A percentile compares a stretch with the other conserved stretches of the same genome.
Conservation (phyloP, 2,329 filamentous ascomycete species). For the Fusarium avenaceum region DNA sequence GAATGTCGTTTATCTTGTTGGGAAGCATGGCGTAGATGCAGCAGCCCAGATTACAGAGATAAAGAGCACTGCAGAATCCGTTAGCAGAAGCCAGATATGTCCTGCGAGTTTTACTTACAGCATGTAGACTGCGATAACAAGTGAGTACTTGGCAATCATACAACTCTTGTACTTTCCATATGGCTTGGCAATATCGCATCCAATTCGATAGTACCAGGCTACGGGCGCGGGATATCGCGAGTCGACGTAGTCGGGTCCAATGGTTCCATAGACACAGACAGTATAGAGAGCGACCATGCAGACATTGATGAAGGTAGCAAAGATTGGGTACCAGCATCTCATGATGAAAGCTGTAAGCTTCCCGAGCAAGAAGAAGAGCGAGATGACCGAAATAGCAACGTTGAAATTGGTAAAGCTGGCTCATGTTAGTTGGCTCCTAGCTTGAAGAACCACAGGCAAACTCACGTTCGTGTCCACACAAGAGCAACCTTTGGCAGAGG, state of each 20-base stretch:
- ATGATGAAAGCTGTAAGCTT: constrained; percentile 79
- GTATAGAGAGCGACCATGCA: constrained; percentile 72
- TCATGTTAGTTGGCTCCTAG: constrained; percentile 7
- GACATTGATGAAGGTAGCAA: constrained; percentile 71
- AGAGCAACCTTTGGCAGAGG: constrained; percentile 73
- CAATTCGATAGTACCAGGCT: constrained; percentile 82
- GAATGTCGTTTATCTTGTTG: constrained; percentile 66
- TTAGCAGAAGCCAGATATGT: neutral
- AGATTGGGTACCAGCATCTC: constrained; percentile 76
- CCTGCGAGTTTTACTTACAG: constrained; percentile 65
- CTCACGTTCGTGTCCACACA: constrained; percentile 81
- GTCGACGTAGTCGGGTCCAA: constrained; percentile 80
- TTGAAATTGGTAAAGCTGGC: constrained; percentile 81
- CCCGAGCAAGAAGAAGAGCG: constrained; percentile 79
- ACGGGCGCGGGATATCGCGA: constrained; percentile 70
- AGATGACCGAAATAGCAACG: constrained; percentile 80
- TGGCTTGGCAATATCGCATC: constrained; percentile 72
- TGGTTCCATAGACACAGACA: constrained; percentile 77
- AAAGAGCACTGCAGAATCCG: constrained; percentile 65
- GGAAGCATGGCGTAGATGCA: constrained; percentile 71
- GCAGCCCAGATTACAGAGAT: constrained; percentile 70
- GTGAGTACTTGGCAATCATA: constrained; percentile 75
- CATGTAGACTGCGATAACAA: constrained; percentile 75
- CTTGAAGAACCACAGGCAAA: constrained; percentile 40
- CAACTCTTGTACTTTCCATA: constrained; percentile 71